Base-by-base conservation (phyloP, 139 green algal species). In the Astrephomene gubernaculifera region DNA sequence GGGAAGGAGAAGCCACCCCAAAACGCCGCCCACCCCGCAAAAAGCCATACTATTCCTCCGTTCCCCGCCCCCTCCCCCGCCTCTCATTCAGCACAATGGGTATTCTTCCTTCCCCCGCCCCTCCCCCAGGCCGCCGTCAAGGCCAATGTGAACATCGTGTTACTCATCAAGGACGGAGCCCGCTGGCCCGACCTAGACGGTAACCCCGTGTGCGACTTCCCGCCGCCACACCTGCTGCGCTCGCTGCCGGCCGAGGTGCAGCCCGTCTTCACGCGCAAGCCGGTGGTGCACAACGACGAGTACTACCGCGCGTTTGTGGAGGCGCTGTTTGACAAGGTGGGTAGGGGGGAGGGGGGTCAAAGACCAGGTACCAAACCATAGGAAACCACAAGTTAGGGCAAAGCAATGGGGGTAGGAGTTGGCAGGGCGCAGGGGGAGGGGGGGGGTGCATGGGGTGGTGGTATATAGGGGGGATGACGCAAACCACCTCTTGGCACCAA, bases 291-390 rank as follows among this genome's bases (percentile, higher is more conserved):
- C 69, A 81, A 79, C 54, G 82, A 87, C 54, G 82, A 87, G 69
- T 87, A 87, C 82, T 87, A 87, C 71, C 69, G 67, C 12, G 81
- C 67, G 9, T 86, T 85, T 9, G 79, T 85, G 79, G 79, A 85
- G 41, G 65, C 65, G 64, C 79, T 85, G 60, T 83, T 83, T 17
- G 76, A 83, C 29, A 83, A 83, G 76, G 76, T 83, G 39, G 9
- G 57, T 24, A 24, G 21, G 14, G 21, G 57, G n/a, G n/a, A n/a
- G n/a, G n/a, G n/a, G n/a, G n/a, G n/a, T n/a, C n/a, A n/a, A n/a
- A n/a, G n/a, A n/a, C n/a, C n/a, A n/a, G n/a, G n/a, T n/a, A n/a
- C n/a, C n/a, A n/a, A n/a, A n/a, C n/a, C n/a, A n/a, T n/a, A n/a
- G n/a, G n/a, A n/a, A n/a, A n/a, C n/a, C n/a, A n/a, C n/a, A n/a